Percentiles rank a stretch among this genome's conserved stretches.
Conservation (phyloP, 2,329 filamentous ascomycete genomes). For the Fusarium pseudonygamai region DNA sequence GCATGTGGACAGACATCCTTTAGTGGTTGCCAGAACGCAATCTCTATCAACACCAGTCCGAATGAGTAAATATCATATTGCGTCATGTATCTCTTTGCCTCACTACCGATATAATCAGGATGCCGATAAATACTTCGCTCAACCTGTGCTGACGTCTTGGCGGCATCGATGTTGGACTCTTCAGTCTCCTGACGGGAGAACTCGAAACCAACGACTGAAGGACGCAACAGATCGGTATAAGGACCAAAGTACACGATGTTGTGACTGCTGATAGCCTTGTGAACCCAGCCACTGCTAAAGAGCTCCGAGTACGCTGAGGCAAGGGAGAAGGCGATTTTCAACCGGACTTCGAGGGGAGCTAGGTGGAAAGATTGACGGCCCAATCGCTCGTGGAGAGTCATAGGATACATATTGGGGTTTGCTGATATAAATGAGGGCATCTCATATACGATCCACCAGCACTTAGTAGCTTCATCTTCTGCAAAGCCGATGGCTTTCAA, state of each 20-base stretch:
- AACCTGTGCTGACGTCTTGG: not conserved
- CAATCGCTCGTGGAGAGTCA: not conserved
- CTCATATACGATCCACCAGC: not conserved
- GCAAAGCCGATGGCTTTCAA: not conserved
- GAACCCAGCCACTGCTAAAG: not conserved
- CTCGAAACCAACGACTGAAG: not conserved
- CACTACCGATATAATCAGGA: not conserved
- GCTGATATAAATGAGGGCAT: not conserved
- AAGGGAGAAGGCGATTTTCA: not conserved
- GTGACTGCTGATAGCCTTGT: not conserved
- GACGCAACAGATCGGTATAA: rapidly evolving
- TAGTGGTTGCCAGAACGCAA: not conserved
- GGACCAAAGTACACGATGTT: not conserved
- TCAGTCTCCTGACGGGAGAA: not conserved
- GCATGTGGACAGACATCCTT: not conserved
- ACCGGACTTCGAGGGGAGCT: not conserved
- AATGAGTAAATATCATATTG: not conserved
- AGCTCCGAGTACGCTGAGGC: not conserved
- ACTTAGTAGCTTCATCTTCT: not conserved
- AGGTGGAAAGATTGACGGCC: not conserved
- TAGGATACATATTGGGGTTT: too few relatives aligned
- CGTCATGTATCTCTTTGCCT: not conserved
- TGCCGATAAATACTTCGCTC: not conserved
- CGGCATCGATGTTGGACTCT: not conserved
- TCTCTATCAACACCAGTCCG: not conserved